These are phyloP conservation scores for Boletus hoseneyae DNA, from an alignment of 1,284 basidiomycete species.

Conservation along the genomic window DNA sequence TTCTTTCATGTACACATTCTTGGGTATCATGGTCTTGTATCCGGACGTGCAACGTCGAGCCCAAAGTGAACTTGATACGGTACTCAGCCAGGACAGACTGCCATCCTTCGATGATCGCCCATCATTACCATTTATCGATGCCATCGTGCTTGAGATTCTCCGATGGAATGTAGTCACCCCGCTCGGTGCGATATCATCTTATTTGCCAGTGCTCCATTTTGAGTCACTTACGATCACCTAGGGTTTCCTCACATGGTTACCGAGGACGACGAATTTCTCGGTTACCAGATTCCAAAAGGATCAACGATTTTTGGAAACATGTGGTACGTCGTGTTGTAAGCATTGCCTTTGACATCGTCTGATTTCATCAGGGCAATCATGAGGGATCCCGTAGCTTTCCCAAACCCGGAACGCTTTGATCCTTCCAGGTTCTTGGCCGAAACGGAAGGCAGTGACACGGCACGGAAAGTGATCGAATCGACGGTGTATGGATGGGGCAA, in stretches of 20 bases:
- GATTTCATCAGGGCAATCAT: slow-evolving; percentile 10
- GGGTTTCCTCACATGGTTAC: slow-evolving; percentile 17
- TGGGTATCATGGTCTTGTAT: slow-evolving; percentile 10
- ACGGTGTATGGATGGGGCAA: slow-evolving; percentile 1
- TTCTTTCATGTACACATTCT: slow-evolving; percentile 9
- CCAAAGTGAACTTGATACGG: slow-evolving; percentile 7
- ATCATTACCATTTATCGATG: slow-evolving; percentile 13
- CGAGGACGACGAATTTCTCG: slow-evolving; percentile 16
- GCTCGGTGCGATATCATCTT: slow-evolving; percentile 2
- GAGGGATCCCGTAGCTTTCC: slow-evolving; percentile 14
- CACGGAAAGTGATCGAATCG: background rate
- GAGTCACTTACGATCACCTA: background rate
- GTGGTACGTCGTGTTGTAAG: background rate
- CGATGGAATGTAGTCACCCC: slow-evolving; percentile 15
- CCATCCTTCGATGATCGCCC: slow-evolving; percentile 15
- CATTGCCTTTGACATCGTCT: background rate
- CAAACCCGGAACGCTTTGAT: slow-evolving; percentile 11
- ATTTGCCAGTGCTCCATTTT: background rate
- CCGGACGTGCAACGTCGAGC: background rate
- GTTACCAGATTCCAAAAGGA: slow-evolving; percentile 8
- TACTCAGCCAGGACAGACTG: slow-evolving; percentile 8
- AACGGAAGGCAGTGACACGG: background rate
- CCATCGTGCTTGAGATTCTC: slow-evolving; percentile 9
- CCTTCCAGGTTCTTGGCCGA: slow-evolving; percentile 7
- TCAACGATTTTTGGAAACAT: slow-evolving; percentile 1